phyloP scores from a whole-genome alignment of 2,329 filamentous ascomycete genomes.

The Colletotrichum trifolii region DNA sequence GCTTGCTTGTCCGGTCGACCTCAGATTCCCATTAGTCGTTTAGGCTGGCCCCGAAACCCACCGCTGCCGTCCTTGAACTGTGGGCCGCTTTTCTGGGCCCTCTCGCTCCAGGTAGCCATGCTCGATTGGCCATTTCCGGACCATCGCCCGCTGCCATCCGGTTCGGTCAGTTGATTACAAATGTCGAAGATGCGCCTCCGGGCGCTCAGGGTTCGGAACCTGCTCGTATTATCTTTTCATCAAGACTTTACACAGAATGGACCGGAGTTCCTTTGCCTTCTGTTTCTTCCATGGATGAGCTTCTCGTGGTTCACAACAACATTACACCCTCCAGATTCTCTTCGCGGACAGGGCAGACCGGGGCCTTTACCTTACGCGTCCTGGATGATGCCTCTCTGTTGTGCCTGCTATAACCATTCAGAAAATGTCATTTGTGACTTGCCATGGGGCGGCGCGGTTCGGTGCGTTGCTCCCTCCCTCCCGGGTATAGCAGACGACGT shows the following conservation, averaged over 20 bases:
- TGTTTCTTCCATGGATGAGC: too few species aligned
- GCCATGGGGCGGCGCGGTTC: background rate
- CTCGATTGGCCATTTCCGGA: background rate
- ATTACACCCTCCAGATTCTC: too few species aligned
- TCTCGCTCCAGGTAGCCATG: background rate
- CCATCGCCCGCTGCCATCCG: background rate
- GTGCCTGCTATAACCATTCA: background rate
- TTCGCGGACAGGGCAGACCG: too few species aligned
- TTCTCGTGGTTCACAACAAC: too few species aligned
- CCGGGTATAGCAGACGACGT: constrained; percentile 5
- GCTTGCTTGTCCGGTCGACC: background rate
- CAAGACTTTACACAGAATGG: too few species aligned
- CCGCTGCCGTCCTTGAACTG: background rate
- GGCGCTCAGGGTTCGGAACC: background rate
- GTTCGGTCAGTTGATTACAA: constrained; percentile 5
- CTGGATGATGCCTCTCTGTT: background rate
- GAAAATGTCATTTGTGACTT: background rate
- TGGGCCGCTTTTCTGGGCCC: background rate
- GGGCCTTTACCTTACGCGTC: too few species aligned
- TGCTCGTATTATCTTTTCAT: background rate
- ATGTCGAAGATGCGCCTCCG: constrained; percentile 11
- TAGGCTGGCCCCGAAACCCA: too few species aligned
- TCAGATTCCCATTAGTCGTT: background rate
- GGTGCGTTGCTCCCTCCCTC: constrained; percentile 13
- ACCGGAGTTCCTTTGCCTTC: too few species aligned